phyloP scores from a whole-genome alignment of 2,329 filamentous ascomycete genomes.

The Plectosphaerella plurivora region DNA sequence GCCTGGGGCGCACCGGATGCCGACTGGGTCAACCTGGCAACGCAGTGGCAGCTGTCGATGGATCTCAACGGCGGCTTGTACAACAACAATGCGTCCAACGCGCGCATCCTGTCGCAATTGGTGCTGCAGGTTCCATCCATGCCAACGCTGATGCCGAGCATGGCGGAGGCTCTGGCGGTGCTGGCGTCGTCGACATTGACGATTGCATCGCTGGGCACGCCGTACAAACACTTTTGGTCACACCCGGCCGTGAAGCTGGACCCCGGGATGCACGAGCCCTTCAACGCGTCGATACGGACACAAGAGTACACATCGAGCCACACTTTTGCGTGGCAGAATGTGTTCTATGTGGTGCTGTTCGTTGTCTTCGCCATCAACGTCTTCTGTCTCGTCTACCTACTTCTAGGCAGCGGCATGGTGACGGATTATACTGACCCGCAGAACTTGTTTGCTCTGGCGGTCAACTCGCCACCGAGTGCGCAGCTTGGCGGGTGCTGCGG shows the following conservation, averaged over 20 bases:
- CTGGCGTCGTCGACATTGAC: constrained; percentile 64
- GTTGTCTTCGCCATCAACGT: constrained; percentile 65
- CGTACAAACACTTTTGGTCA: constrained; percentile 55
- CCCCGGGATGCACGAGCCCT: constrained; percentile 47
- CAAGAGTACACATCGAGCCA: constrained; percentile 70
- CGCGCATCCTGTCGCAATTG: constrained; percentile 53
- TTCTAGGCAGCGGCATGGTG: constrained; percentile 53
- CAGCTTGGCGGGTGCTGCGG: constrained; percentile 33
- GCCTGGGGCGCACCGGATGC: constrained; percentile 23
- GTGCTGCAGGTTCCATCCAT: constrained; percentile 38
- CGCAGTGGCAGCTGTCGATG: constrained; percentile 50
- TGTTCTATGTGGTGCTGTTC: constrained; percentile 64
- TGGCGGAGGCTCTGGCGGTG: constrained; percentile 71
- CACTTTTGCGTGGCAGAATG: constrained; percentile 52
- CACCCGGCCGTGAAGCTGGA: constrained; percentile 34
- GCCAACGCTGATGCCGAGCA: constrained; percentile 52
- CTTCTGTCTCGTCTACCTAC: constrained; percentile 58
- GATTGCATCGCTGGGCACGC: constrained; percentile 51
- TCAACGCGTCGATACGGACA: constrained; percentile 59
- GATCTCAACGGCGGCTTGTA: constrained; percentile 51
- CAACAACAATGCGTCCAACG: constrained; percentile 54
- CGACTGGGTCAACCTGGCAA: constrained; percentile 53
- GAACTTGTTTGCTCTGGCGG: constrained; percentile 67
- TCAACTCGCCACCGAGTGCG: constrained; percentile 49
- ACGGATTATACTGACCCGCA: constrained; percentile 77